Percentiles rank a stretch among this genome's conserved stretches.
Evolutionary conservation across 2,329 filamentous ascomycete species (phyloP).

Genomic region (Fusarium siculi): DNA sequence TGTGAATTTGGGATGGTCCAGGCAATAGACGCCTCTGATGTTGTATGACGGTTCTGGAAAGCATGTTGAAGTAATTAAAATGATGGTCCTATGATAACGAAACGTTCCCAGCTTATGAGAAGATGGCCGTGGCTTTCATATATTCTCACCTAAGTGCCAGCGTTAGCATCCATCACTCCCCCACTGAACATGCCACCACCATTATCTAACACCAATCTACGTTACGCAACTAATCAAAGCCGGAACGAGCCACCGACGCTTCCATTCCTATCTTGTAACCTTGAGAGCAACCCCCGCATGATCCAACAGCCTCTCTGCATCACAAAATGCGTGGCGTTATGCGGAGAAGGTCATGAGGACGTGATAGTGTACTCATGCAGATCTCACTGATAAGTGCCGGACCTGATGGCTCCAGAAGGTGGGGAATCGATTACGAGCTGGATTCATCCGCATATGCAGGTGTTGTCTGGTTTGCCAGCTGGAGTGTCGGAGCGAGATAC

Average conservation of each 20-base stretch:
- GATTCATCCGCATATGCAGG: neutral
- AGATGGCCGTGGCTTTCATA: neutral
- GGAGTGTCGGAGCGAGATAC: neutral
- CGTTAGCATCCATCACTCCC: neutral
- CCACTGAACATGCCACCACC: neutral
- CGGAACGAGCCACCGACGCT: slow-evolving; percentile 12
- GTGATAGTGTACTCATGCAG: slow-evolving; percentile 18
- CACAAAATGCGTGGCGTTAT: slow-evolving; percentile 11
- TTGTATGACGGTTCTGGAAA: neutral
- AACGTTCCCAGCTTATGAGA: fast-evolving
- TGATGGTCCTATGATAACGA: neutral
- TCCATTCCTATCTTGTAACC: slow-evolving; percentile 12
- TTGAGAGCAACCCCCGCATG: neutral
- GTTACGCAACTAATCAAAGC: neutral
- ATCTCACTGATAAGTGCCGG: slow-evolving; percentile 5
- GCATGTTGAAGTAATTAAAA: neutral
- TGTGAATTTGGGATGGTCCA: neutral
- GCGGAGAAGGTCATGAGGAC: slow-evolving; percentile 26
- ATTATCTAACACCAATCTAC: neutral
- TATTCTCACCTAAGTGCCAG: neutral
- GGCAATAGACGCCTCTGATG: neutral
- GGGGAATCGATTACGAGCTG: slow-evolving; percentile 3
- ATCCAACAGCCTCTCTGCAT: neutral
- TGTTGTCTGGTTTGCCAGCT: slow-evolving; percentile 1
- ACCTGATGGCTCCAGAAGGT: neutral